A percentile compares a stretch with the other conserved stretches of the same genome.
Conservation (phyloP, 2,329 filamentous ascomycete genomes). For the Cercospora sp. region DNA sequence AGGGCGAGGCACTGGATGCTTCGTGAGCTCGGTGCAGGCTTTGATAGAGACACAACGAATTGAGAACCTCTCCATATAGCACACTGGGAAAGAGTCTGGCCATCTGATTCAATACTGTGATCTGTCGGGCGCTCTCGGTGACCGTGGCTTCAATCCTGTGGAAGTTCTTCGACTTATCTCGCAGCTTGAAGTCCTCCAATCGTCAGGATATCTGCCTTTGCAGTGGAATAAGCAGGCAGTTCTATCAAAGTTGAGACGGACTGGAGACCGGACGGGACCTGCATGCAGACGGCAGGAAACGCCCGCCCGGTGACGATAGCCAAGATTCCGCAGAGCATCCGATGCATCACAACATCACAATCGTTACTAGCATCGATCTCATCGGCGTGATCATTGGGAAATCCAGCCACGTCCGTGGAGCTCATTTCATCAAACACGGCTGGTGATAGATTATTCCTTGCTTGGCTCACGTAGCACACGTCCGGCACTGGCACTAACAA, state of each 20-base stretch:
- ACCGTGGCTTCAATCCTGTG: not conserved
- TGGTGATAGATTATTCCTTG: conserved; percentile 6
- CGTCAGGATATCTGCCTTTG: not conserved
- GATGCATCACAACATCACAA: conserved; percentile 9
- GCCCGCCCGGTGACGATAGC: conserved; percentile 5
- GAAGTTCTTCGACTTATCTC: too few relatives aligned
- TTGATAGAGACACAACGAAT: not conserved
- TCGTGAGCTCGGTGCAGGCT: not conserved
- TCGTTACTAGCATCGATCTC: not conserved
- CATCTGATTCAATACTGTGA: too few relatives aligned
- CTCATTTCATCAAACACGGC: not conserved
- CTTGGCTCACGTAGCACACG: conserved; percentile 11
- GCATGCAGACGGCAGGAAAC: conserved; percentile 2
- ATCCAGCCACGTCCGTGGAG: not conserved
- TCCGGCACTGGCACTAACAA: not conserved
- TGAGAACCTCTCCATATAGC: not conserved
- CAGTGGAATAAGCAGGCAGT: not conserved
- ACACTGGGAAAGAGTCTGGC: not conserved
- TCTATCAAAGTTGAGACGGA: not conserved
- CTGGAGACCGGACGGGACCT: not conserved
- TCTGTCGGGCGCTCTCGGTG: not conserved
- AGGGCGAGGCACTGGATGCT: not conserved
- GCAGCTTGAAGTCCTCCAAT: not conserved
- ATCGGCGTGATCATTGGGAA: not conserved
- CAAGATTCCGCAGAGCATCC: conserved; percentile 9